Evolutionary conservation across 139 green algal genomes (phyloP), one percentile per base, ranked within the genome.

Genomic region (Micromonas pusilla): DNA sequence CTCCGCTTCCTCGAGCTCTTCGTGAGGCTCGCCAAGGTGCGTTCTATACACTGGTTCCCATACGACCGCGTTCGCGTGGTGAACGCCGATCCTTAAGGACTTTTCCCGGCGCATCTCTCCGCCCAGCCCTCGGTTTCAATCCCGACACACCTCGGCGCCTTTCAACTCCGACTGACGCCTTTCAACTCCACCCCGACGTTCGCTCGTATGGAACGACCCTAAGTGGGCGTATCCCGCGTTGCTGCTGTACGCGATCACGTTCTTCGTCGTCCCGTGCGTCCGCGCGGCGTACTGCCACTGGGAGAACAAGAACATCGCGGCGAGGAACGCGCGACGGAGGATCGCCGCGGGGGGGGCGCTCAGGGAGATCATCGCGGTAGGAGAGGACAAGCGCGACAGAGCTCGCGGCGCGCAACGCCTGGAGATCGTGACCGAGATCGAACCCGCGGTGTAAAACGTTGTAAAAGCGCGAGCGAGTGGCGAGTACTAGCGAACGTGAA

Each of bases 1-100:
- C 26, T 75, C 1, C 21, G n/a, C 19, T 75, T 75, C 68, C 53
- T 78, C 20, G 72, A 68, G 52, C 21, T 70, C 9, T 68, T 78
- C 53, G 45, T 52, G 3, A 33, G n/a, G 53, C 19, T 78, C n/a
- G 30, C n/a, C 1, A 16, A n/a, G n/a, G n/a, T n/a, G n/a, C n/a
- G n/a, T n/a, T n/a, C n/a, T n/a, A n/a, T n/a, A n/a, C n/a, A n/a
- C n/a, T n/a, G n/a, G n/a, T n/a, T n/a, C n/a, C n/a, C n/a, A n/a
- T n/a, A n/a, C n/a, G n/a, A n/a, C n/a, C n/a, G n/a, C n/a, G n/a
- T n/a, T n/a, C n/a, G n/a, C n/a, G n/a, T n/a, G n/a, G n/a, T n/a
- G n/a, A n/a, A n/a, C n/a, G n/a, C n/a, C n/a, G n/a, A n/a, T n/a
- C n/a, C n/a, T n/a, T n/a, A n/a, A n/a, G n/a, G n/a, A n/a, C n/a